phyloP scores from a whole-genome alignment of 2,329 filamentous ascomycete genomes.

The Dactylellina drechsleri region DNA sequence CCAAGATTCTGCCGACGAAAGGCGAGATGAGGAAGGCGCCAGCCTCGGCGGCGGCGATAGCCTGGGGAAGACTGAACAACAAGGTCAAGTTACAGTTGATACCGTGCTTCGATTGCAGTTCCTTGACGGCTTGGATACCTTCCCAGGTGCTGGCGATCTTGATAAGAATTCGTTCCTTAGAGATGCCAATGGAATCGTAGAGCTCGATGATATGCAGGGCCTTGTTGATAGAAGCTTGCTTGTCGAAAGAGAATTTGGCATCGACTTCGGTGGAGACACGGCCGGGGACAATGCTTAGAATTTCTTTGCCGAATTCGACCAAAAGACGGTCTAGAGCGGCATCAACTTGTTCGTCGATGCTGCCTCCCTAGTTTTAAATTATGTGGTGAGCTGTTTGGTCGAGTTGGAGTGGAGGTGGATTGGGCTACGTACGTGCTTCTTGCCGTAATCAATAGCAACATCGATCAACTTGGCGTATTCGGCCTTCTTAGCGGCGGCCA shows the following conservation, averaged over 20 bases:
- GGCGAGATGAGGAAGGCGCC: constrained; percentile 97
- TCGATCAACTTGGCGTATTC: constrained; percentile 96
- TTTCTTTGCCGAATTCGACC: constrained; percentile 98
- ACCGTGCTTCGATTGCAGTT: constrained; percentile 92
- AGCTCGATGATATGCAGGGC: constrained; percentile 98
- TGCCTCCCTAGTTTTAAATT: constrained; percentile 64
- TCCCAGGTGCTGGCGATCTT: constrained; percentile 99
- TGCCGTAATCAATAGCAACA: constrained; percentile 83
- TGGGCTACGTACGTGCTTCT: constrained; percentile 69
- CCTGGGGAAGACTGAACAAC: constrained; percentile 96
- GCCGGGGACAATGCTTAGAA: constrained; percentile 94
- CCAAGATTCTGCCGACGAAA: constrained; percentile 98
- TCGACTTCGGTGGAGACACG: constrained; percentile 99
- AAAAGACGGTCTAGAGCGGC: constrained; percentile 90
- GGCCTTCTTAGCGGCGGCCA: constrained; percentile 96
- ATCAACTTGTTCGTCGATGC: constrained; percentile 84
- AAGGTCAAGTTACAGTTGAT: constrained; percentile 99
- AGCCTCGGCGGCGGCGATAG: constrained; percentile 94
- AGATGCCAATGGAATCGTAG: constrained; percentile 90
- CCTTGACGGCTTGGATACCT: constrained; percentile 98
- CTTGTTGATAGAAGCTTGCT: constrained; percentile 90
- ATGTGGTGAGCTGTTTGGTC: not conserved
- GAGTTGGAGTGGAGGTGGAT: not conserved
- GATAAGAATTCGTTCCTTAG: constrained; percentile 95
- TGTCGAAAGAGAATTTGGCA: constrained; percentile 94